These are phyloP conservation scores for Tolypocladium album DNA, from an alignment of 2,329 filamentous ascomycete genomes.

Conservation along the genomic window DNA sequence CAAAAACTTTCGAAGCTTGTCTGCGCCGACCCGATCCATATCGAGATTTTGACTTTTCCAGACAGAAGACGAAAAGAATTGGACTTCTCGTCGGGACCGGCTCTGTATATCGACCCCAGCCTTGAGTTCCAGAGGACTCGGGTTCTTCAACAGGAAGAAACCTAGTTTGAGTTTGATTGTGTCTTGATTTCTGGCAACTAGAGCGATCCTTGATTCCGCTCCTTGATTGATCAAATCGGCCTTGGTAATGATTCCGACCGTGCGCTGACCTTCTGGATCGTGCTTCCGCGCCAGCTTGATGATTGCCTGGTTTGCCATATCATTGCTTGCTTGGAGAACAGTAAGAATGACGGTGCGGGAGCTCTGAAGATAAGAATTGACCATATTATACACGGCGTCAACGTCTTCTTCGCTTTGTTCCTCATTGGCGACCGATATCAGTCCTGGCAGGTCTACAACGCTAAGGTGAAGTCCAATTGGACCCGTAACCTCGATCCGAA, in stretches of 20 bases:
- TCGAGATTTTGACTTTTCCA: too few relatives aligned
- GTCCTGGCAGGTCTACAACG: neutral
- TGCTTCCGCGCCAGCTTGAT: neutral
- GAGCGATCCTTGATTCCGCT: too few relatives aligned
- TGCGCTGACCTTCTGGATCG: neutral
- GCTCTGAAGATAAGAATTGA: neutral
- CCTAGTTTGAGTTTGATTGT: too few relatives aligned
- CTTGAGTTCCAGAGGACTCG: too few relatives aligned
- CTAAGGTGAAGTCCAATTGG: neutral
- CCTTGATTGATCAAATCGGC: neutral
- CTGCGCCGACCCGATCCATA: too few relatives aligned
- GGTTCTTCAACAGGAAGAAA: too few relatives aligned
- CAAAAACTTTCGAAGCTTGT: too few relatives aligned
- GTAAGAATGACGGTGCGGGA: neutral
- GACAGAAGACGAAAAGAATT: too few relatives aligned
- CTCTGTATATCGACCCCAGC: too few relatives aligned
- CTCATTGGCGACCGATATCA: neutral
- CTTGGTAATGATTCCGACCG: neutral
- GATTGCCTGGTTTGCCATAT: neutral
- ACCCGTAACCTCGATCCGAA: neutral
- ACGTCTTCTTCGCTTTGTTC: neutral
- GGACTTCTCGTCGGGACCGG: too few relatives aligned
- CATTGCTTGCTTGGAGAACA: neutral
- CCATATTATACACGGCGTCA: neutral
- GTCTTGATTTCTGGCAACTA: too few relatives aligned